Base-by-base conservation (phyloP, 345 rosid genomes). In the Ailanthus altissimus region DNA sequence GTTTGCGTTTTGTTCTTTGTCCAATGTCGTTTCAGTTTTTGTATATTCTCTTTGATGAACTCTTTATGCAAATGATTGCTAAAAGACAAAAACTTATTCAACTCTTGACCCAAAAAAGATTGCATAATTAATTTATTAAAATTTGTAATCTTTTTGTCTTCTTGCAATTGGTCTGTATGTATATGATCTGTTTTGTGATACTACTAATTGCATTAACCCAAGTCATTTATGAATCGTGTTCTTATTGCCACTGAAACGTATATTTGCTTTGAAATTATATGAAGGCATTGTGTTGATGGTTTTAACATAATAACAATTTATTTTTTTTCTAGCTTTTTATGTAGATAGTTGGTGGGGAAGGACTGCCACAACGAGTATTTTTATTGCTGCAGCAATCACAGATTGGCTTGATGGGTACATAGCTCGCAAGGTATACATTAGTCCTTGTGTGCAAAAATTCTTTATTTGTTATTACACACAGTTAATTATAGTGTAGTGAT, bases 381-480 rank as follows among this genome's bases (percentile, higher is more conserved):
- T 97, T 77, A 83, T 97, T 75, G 93, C 89, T 43, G 98, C 99
- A n/a, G 97, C 99, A 14, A 77, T 94, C 71, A 97, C 99, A 32
- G 99, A 97, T 77, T 97, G 99, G 99, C 98, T 97, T 59, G 99
- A 97, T 74, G 99, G 99, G 28, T 97, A 97, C 82, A 81, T 97
- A 77, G 99, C 99, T 13, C 82, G 99, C 32, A 97, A 88, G 98
- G 99, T 97, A 79, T 65, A 58, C 45, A 2, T 9, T 80, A 6
- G 61, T 36, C 36, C 42, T 62, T 49, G 25, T 69, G 25, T 0
- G 15, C 64, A 18, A 18, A 51, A 28, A n/a, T 25, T 46, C 10
- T 26, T 53, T 53, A 5, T 6, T 15, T 13, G 15, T 40, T 11
- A 10, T 7, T 56, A 0, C 42, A 7, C 5, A 12, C 2, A 7